Conservation (phyloP, 257 asterid species). For the Ophiorrhiza pumila region DNA sequence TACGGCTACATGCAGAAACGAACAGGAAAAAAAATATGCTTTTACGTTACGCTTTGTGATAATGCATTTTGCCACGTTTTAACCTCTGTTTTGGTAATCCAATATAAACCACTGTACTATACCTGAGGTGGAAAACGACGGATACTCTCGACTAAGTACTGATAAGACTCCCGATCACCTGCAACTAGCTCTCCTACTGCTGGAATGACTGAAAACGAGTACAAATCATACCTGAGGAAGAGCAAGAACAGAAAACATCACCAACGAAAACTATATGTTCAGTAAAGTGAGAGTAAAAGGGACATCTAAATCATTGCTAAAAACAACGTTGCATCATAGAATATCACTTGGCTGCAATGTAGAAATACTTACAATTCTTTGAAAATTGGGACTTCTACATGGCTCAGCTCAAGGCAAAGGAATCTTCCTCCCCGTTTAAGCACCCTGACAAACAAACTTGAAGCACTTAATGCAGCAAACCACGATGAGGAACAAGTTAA, state of each 20-base stretch:
- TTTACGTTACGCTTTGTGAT: too few species aligned
- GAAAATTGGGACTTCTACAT: slow-evolving; percentile 68
- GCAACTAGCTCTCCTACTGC: slow-evolving; percentile 75
- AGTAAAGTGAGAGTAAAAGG: neutral
- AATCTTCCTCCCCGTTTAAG: slow-evolving; percentile 93
- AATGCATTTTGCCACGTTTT: too few species aligned
- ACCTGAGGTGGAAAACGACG: slow-evolving; percentile 95
- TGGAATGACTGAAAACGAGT: slow-evolving; percentile 90
- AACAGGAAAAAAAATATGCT: too few species aligned
- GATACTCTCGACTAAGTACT: slow-evolving; percentile 80
- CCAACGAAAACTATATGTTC: neutral
- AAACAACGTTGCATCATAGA: neutral
- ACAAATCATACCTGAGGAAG: slow-evolving; percentile 72
- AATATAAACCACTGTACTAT: neutral
- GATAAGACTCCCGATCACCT: slow-evolving; percentile 85
- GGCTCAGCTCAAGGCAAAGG: slow-evolving; percentile 96
- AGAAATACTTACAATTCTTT: slow-evolving; percentile 67
- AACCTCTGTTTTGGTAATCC: too few species aligned
- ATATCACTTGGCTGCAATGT: neutral
- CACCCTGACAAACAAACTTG: slow-evolving; percentile 52
- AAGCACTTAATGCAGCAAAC: neutral
- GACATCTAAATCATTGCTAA: neutral
- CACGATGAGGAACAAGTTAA: neutral
- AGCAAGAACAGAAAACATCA: slow-evolving; percentile 1
- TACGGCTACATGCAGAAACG: too few species aligned